Base-by-base conservation (phyloP, 176 grass and related monocot species). In the Saccharum officinarum region DNA sequence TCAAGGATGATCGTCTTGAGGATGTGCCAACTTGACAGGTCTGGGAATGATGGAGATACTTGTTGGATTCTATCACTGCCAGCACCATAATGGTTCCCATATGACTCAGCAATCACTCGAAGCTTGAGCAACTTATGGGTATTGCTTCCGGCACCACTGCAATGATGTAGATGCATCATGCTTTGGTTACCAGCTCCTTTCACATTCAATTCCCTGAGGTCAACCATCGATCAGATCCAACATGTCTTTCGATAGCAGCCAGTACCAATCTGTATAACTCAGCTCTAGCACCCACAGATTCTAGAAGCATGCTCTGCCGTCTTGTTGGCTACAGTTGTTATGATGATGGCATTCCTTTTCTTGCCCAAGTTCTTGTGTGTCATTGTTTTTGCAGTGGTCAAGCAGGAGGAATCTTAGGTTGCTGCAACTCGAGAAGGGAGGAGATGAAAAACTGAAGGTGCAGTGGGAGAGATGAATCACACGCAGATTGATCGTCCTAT, bases 401-500 rank as follows among this genome's bases (percentile, higher is more conserved):
- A 82, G 49, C 0, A 20, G 13, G 26, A 87, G 71, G 28, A 82
- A 49, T 20, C 86, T 87, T 22, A 87, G 49, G 18, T 61, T 44
- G 3, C 2, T 69, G 37, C 71, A 87, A 7, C 42, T 10, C 0
- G 13, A 0, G 20, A 87, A 82, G 3, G 13, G 85, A 6, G 85
- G 71, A 17, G 78, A 76, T 23, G 37, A 49, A 60, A 87, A 87
- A 25, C 71, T 76, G 20, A 87, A 82, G 3, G 13, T 38, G 9
- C 63, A 70, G 0, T 1, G 0, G 4, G 1, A 38, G 8, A 87
- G 78, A 44, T 87, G 70, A 22, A 87, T 1, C 5, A 87, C 79
- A 38, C 8, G 38, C 0, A 87, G 10, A 1, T 0, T 61, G 1
- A 11, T 40, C 7, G 16, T 40, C 3, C 1, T 37, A 1, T 25